phyloP scores from a whole-genome alignment of 1,284 basidiomycete genomes.

The Leccinum variabile region DNA sequence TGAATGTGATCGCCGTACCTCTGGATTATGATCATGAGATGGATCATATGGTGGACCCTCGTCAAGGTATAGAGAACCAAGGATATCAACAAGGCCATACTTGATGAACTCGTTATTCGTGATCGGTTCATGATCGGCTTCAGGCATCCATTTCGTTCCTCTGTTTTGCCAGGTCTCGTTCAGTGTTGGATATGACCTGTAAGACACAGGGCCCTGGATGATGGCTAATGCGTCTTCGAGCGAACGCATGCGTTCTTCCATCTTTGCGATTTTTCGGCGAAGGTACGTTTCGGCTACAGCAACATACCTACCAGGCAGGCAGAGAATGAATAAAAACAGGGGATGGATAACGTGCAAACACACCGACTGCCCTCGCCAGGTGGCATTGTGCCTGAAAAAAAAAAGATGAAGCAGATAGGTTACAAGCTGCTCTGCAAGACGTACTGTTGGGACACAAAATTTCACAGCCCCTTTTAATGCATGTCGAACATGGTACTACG shows the following conservation, averaged over 20 bases:
- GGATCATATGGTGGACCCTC: constrained; percentile 2
- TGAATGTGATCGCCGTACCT: constrained; percentile 14
- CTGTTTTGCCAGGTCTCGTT: constrained; percentile 17
- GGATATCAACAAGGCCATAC: constrained; percentile 14
- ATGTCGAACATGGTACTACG: constrained; percentile 27
- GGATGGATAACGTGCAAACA: constrained; percentile 11
- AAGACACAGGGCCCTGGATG: constrained; percentile 34
- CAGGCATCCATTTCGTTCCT: constrained; percentile 9
- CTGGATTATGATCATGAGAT: constrained; percentile 11
- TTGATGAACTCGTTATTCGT: constrained; percentile 9
- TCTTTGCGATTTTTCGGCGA: constrained; percentile 40
- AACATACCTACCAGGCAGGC: constrained; percentile 40
- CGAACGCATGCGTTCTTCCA: constrained; percentile 48
- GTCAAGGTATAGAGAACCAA: constrained; percentile 20
- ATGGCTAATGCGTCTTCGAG: constrained; percentile 55
- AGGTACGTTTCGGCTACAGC: constrained; percentile 51
- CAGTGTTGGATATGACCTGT: constrained; percentile 42
- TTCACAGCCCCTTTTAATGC: constrained; percentile 47
- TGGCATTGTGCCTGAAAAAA: constrained; percentile 45
- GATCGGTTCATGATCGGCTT: constrained; percentile 3
- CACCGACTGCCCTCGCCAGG: constrained; percentile 50
- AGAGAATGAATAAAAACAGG: background rate
- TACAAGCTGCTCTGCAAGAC: constrained; percentile 1
- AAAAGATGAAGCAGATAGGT: background rate
- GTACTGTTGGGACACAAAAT: constrained; percentile 50